phyloP scores from a whole-genome alignment of 2,329 filamentous ascomycete species.

The Colletotrichum abscissum region DNA sequence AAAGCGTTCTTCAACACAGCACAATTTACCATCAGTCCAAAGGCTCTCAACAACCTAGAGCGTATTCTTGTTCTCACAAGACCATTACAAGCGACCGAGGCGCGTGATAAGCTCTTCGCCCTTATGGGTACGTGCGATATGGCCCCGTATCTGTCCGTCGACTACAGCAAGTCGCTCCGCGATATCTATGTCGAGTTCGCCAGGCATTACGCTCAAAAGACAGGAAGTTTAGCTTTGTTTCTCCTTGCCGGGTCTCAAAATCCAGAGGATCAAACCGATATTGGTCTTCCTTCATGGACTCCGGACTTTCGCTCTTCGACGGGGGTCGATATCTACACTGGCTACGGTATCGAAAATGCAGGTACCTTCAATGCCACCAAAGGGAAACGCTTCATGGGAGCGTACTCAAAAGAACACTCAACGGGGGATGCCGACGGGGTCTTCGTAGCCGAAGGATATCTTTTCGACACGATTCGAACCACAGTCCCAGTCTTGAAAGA shows the following conservation, averaged over 20 bases:
- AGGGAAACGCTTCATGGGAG: neutral
- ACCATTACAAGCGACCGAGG: neutral
- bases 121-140: neutral
- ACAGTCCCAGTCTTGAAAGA: neutral
- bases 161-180: neutral
- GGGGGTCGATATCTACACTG: neutral
- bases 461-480: neutral
- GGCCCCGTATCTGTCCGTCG: neutral
- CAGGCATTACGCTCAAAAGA: neutral
- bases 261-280: neutral
- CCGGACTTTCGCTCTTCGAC: neutral
- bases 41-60: neutral
- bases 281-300: neutral
- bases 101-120: neutral
- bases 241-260: neutral
- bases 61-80: neutral
- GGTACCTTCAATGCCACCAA: neutral
- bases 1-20: neutral
- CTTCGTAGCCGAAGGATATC: neutral
- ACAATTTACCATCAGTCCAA: neutral
- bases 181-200: neutral
- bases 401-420: neutral
- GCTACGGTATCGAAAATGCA: neutral
- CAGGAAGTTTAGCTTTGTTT: neutral
- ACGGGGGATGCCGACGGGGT: neutral